Evolutionary conservation across 441 rosid species (phyloP).

Genomic region (Geranium incanum): DNA sequence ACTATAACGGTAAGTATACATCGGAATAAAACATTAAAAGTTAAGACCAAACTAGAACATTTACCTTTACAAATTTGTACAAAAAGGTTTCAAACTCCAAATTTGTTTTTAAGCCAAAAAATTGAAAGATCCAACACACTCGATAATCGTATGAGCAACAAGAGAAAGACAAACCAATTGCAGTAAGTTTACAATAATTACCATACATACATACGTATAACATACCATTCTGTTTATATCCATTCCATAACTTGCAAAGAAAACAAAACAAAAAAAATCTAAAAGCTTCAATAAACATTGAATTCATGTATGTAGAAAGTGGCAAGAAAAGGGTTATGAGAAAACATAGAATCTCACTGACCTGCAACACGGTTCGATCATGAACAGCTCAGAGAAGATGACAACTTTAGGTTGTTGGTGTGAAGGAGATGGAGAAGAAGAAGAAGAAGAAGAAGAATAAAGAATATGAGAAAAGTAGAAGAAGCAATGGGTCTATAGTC

Average conservation of each 20-base stretch:
- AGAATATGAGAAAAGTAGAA: neutral
- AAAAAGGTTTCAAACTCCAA: too few relatives aligned
- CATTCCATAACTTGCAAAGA: neutral
- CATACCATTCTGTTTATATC: conserved; percentile 14
- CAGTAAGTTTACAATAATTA: too few relatives aligned
- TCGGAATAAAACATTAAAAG: too few relatives aligned
- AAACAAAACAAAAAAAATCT: neutral
- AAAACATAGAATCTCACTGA: conserved; percentile 25
- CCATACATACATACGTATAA: too few relatives aligned
- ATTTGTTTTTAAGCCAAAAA: too few relatives aligned
- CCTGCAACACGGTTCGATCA: conserved; percentile 20
- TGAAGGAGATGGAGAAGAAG: conserved; percentile 3
- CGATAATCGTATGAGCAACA: too few relatives aligned
- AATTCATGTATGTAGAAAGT: too few relatives aligned
- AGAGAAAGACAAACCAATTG: too few relatives aligned
- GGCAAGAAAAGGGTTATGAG: neutral
- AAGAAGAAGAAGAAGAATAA: conserved; percentile 8
- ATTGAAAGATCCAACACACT: neutral
- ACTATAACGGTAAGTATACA: too few relatives aligned
- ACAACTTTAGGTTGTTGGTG: neutral
- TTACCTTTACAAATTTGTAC: too few relatives aligned
- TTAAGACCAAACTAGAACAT: too few relatives aligned
- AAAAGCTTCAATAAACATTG: neutral
- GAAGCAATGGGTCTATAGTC: neutral
- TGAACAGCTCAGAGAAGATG: neutral